Evolutionary conservation across 2,329 filamentous ascomycete genomes (phyloP).

Genomic region (Colletotrichum sp.): DNA sequence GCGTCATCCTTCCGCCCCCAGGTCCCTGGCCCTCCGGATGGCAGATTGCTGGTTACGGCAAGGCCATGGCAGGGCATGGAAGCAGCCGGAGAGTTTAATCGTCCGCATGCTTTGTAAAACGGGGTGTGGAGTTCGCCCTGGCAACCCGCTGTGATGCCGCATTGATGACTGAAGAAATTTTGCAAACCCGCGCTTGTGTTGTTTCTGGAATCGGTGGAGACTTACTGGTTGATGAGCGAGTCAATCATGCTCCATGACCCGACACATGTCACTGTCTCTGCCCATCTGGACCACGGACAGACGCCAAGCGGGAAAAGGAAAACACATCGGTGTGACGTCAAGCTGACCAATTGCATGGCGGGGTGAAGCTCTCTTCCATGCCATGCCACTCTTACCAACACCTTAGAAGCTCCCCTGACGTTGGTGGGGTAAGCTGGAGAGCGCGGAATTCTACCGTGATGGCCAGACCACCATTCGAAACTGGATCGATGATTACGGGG

Average conservation of each 20-base stretch:
- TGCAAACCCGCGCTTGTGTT: neutral
- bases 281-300: neutral
- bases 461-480: neutral
- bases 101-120: slow-evolving; percentile 12
- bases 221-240: neutral
- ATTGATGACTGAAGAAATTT: slow-evolving; percentile 2
- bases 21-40: neutral
- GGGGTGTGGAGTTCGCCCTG: neutral
- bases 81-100: slow-evolving; percentile 15
- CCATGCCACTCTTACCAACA: neutral
- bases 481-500: neutral
- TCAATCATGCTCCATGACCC: slow-evolving; percentile 2
- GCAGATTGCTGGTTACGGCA: neutral
- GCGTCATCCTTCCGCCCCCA: neutral
- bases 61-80: slow-evolving; percentile 10
- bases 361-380: neutral
- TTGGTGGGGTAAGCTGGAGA: slow-evolving; percentile 2
- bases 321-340: slow-evolving; percentile 9
- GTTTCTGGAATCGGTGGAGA: neutral
- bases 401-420: neutral
- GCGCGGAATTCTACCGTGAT: slow-evolving; percentile 2
- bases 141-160: neutral
- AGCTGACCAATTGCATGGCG: slow-evolving; percentile 9
- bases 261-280: neutral
- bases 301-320: neutral